Base-by-base conservation (phyloP, 139 green algal species). In the Monoraphidium neglectum region DNA sequence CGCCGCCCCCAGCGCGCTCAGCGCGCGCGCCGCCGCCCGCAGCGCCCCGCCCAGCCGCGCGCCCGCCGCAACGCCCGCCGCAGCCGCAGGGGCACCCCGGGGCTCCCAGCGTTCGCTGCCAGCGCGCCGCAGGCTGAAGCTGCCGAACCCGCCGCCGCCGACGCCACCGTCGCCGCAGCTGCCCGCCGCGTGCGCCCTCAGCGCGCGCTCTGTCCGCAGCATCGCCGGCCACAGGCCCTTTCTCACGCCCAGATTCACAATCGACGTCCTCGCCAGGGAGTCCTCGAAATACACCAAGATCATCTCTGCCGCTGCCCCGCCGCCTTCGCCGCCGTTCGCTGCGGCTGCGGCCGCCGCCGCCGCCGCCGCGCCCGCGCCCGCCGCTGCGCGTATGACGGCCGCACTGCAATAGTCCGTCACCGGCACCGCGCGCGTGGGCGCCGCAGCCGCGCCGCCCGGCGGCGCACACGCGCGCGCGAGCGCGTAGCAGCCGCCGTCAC, bases 271-370 rank as follows among this genome's bases (percentile, higher is more conserved):
- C 43, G 88, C 82, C 18, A 78, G 61, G 6, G 76, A 70, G 87
- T 95, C 89, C 82, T 95, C 91, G 79, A 92, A 95, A 74, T 95
- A 95, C 18, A 89, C 62, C n/a, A 88, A 82, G 13, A 87, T 51
- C 49, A 94, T 65, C 69, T 95, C 90, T 10, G 86, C 72, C 32
- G 83, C 87, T 23, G 78, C 68, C 15, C 46, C 81, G 72, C 74
- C 32, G 24, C 4, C 30, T 28, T 53, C 35, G 54, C 75, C 75
- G n/a, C n/a, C n/a, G n/a, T n/a, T n/a, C n/a, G n/a, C n/a, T n/a
- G n/a, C n/a, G n/a, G n/a, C n/a, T n/a, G n/a, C n/a, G n/a, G n/a
- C 64, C 71, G 28, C 54, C 69, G 66, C 32, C n/a, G 36, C 69
- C 38, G n/a, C n/a, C n/a, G n/a, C n/a, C n/a, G n/a, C n/a, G n/a